Percentiles rank a stretch among this genome's conserved stretches.
phyloP scores from a whole-genome alignment of 148 eudicot genomes.

The Selenicereus undatus region DNA sequence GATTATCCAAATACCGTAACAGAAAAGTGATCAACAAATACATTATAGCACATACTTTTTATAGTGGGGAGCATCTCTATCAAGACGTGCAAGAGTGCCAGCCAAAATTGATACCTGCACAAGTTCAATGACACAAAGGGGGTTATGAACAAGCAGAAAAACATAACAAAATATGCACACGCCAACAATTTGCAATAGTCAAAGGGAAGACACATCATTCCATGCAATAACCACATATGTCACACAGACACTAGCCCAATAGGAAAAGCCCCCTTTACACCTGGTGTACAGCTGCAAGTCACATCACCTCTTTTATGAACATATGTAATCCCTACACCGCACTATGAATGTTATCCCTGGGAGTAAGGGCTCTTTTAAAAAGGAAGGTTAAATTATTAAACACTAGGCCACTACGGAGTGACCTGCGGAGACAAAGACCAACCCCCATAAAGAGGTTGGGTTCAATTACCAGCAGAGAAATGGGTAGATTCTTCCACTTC shows the following conservation, averaged over 20 bases:
- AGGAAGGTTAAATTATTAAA: neutral
- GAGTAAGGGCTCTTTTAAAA: neutral
- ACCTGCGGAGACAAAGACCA: neutral
- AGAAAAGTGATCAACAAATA: neutral
- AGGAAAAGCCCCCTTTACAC: neutral
- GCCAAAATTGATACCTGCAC: slow-evolving; percentile 95
- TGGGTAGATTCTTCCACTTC: neutral
- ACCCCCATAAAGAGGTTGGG: neutral
- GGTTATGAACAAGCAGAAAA: neutral
- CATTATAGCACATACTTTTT: slow-evolving; percentile 59
- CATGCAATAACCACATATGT: slow-evolving; percentile 1
- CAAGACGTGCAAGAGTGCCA: slow-evolving; percentile 96
- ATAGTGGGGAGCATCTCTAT: slow-evolving; percentile 98
- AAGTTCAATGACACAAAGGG: slow-evolving; percentile 8
- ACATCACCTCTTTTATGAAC: neutral
- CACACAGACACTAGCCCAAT: neutral
- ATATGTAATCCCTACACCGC: neutral
- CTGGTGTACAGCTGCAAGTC: neutral
- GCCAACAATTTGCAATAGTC: neutral
- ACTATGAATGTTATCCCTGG: neutral
- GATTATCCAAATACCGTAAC: neutral
- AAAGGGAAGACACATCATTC: neutral
- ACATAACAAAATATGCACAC: neutral
- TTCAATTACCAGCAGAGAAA: neutral
- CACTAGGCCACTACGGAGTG: neutral